Base-by-base conservation (phyloP, 2,329 filamentous ascomycete genomes). In the Colletotrichum noveboracense region DNA sequence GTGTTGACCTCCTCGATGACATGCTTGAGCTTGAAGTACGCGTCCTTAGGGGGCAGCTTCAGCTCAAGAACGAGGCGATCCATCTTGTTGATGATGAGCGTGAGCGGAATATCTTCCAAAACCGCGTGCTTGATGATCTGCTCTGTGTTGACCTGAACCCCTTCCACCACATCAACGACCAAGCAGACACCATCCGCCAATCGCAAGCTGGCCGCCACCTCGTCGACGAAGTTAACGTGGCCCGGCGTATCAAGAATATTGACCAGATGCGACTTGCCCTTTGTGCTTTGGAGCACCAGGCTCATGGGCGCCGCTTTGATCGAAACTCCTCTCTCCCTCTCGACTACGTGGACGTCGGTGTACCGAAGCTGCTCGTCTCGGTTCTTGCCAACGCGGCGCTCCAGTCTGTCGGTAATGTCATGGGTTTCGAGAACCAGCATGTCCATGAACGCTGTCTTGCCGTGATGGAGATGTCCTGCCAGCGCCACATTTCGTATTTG, bases 1-100 rank as follows among this genome's bases (percentile, higher is more conserved):
- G 95, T 98, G 86, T 99, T 99, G 85, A 99, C 96, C 85, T 98
- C 95, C 84, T 99, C 97, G 69, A 99, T 92, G n/a, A 98, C 96
- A 84, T 98, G 96, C 86, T 98, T 98, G 70, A 99, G 89, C 89
- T 99, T 99, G 89, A 98, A 98, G 87, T 99, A 99, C 14, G 97
- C 97, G 83, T 99, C 97, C 78, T 93, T 95, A 3, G 97, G 97
- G 3, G 97, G 97, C 16, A 99, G 90, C 84, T 98, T 98, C 66
- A 99, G 89, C 86, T 99, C 97, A 61, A 99, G 86, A 77, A 99
- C 98, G 76, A 99, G 87, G 28, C 97, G 93, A 81, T 99, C 97
- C 92, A 99, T 94, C 87, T 99, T 99, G 90, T 98, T 99, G 86
- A 99, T 91, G 71, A 99, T 92, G 76, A 99, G 88, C 1, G 95